Base-by-base conservation (phyloP, 805 yeast species). In the Starmerella riodocensis region DNA sequence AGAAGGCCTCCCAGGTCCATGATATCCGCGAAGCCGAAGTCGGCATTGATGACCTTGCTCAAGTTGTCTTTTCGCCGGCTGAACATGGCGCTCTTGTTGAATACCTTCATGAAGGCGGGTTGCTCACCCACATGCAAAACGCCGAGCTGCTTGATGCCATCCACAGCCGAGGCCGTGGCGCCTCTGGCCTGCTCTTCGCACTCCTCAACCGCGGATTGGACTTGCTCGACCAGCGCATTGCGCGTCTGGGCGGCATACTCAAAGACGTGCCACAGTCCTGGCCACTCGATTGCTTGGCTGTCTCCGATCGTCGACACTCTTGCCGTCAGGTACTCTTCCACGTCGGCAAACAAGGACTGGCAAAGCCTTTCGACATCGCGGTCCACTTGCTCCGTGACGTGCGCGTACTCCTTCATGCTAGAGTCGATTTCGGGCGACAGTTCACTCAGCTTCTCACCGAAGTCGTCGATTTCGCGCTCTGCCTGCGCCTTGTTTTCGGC, bases 51-150 rank as follows among this genome's bases (percentile, higher is more conserved):
- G 29, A 70, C 66, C 46, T 77, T 71, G 26, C 71, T 65, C 25
- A 76, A 59, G 4, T 68, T 57, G 52, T 91, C 94, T 29, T 68
- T 71, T 41, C 69, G 68, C 49, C 84, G 74, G 2, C 84, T 73
- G 53, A 85, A 88, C 97, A 91, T 91, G 29, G 79, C 69, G 37
- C 75, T 78, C 21, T 71, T 63, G 36, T 74, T 63, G 46, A 69
- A 70, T 37, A 71, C 70, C 42, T 60, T 60, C 17, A 48, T 49
- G 58, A 67, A 64, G 13, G 63, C 61, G 32, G 42, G 38, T 22
- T 73, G 78, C 23, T 71, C 70, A 6, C 83, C 83, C 32, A 85
- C 62, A n/a, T 72, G 69, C 3, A 61, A 62, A 34, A 69, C 65
- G 0, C 95, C 97, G 16, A 77, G 49, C 6, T 57, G 46, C 40